A percentile compares a stretch with the other conserved stretches of the same genome.
Evolutionary conservation across 345 rosid species (phyloP).

Genomic region (Salix koriyanagi): DNA sequence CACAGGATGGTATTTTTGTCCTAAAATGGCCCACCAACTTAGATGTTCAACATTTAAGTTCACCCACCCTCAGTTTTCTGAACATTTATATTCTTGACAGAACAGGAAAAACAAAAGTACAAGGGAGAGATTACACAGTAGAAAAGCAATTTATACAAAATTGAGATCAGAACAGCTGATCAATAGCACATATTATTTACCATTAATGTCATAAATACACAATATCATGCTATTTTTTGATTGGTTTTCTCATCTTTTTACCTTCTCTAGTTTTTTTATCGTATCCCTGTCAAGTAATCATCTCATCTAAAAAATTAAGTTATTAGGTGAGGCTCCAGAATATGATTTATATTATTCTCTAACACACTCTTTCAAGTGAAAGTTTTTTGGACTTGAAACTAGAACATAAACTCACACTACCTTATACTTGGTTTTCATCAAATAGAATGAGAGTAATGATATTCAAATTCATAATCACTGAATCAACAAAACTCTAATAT

Average conservation of each 20-base stretch:
- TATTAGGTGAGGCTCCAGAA: too few species aligned
- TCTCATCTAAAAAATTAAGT: too few species aligned
- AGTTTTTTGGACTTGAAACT: too few species aligned
- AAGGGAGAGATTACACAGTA: background rate
- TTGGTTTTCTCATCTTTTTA: background rate
- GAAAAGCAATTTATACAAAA: background rate
- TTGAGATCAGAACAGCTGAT: background rate
- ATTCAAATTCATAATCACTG: too few species aligned
- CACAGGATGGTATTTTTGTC: background rate
- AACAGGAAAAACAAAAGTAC: background rate
- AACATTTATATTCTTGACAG: background rate
- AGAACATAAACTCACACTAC: too few species aligned
- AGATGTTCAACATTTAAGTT: background rate
- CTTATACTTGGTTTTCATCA: too few species aligned
- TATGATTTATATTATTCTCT: too few species aligned
- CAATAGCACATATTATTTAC: background rate
- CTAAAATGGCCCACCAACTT: background rate
- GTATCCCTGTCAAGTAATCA: too few species aligned
- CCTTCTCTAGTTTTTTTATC: background rate
- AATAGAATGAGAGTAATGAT: too few species aligned
- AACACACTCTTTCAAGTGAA: too few species aligned
- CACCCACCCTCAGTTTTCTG: background rate
- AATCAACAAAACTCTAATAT: too few species aligned
- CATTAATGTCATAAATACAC: background rate
- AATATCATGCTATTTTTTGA: background rate